Conservation (phyloP, 331 rosid genomes). For the Spiraea crenata region DNA sequence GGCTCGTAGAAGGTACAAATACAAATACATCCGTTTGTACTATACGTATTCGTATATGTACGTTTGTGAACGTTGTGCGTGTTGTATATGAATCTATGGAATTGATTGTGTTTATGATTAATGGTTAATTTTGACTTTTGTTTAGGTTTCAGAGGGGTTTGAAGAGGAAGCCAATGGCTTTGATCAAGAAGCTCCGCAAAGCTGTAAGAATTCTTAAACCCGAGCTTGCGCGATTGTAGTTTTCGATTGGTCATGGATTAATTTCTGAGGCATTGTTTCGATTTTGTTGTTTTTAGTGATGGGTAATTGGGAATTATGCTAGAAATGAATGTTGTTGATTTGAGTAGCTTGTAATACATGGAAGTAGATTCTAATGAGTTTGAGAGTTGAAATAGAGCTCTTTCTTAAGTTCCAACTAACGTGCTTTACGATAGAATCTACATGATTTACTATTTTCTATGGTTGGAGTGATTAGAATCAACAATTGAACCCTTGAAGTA, state of each 20-base stretch:
- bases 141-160: slow-evolving; percentile 77
- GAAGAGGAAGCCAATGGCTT: slow-evolving; percentile 80
- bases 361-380: background rate
- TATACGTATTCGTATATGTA: too few relatives aligned
- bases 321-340: background rate
- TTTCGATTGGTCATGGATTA: background rate
- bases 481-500: too few relatives aligned
- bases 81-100: background rate
- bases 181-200: slow-evolving; percentile 83
- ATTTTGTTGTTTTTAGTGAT: too few relatives aligned
- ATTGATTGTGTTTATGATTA: background rate
- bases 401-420: too few relatives aligned
- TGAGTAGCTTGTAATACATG: background rate
- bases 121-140: background rate
- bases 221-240: background rate
- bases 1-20: slow-evolving; percentile 52
- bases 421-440: too few relatives aligned
- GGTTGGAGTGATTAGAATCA: background rate
- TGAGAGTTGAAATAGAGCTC: background rate
- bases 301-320: background rate
- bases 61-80: too few relatives aligned
- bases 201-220: slow-evolving; percentile 41
- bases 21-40: too few relatives aligned
- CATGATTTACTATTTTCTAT: too few relatives aligned
- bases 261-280: background rate